Evolutionary conservation across 2,329 filamentous ascomycete genomes (phyloP).

Genomic region (Paramyrothecium sp.): DNA sequence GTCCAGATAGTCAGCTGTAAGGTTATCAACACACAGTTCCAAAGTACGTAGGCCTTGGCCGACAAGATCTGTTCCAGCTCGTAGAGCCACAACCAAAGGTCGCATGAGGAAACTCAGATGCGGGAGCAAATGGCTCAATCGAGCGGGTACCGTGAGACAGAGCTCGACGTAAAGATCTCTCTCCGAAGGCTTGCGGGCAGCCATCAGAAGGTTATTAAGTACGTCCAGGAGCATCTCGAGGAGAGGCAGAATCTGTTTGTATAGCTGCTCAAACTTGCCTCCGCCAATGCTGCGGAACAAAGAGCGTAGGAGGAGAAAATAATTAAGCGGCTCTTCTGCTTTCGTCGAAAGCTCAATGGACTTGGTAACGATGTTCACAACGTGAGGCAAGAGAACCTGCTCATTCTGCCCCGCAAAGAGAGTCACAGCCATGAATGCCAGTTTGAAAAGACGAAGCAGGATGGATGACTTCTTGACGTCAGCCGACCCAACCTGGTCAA

Average conservation of each 20-base stretch:
- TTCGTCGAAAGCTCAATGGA: slow-evolving; percentile 95
- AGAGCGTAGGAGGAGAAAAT: slow-evolving; percentile 89
- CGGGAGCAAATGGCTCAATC: slow-evolving; percentile 89
- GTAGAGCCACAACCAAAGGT: slow-evolving; percentile 90
- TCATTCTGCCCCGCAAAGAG: slow-evolving; percentile 94
- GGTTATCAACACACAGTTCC: slow-evolving; percentile 95
- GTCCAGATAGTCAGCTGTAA: slow-evolving; percentile 96
- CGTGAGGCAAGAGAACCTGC: slow-evolving; percentile 89
- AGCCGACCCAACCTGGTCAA: slow-evolving; percentile 89
- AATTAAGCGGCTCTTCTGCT: slow-evolving; percentile 97
- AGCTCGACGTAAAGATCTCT: slow-evolving; percentile 96
- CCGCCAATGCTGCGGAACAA: slow-evolving; percentile 96
- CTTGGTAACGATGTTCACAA: slow-evolving; percentile 95
- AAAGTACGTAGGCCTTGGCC: slow-evolving; percentile 91
- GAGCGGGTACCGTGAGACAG: slow-evolving; percentile 90
- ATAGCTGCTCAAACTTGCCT: slow-evolving; percentile 94
- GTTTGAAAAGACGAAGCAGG: slow-evolving; percentile 88
- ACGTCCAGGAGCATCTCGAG: slow-evolving; percentile 98
- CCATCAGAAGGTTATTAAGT: slow-evolving; percentile 89
- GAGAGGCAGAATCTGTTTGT: slow-evolving; percentile 95
- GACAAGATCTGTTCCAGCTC: slow-evolving; percentile 89
- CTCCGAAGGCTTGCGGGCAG: slow-evolving; percentile 85
- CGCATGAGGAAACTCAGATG: slow-evolving; percentile 97
- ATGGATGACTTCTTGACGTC: slow-evolving; percentile 94
- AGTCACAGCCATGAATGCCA: slow-evolving; percentile 99